Evolutionary conservation across 768 basidiomycete species (phyloP), one percentile per base, ranked within the genome.

Genomic region (Agaricus subrufescens): DNA sequence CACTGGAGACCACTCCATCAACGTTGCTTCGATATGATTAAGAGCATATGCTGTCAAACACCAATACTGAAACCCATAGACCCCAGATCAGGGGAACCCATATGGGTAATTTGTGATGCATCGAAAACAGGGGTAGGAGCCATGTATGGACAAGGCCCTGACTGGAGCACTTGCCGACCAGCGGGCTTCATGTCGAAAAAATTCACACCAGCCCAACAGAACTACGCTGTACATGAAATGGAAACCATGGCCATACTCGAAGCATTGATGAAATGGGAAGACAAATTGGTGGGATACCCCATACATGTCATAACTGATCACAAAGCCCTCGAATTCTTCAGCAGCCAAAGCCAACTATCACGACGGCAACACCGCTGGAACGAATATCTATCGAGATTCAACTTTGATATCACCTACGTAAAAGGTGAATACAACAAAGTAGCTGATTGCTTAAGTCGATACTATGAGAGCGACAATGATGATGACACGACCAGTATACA

Each of bases 231-330:
- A 3, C 62, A 63, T 25, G 66, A 69, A 45, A 54, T 61, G 14
- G 63, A 67, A 42, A 62, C 56, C 12, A 46, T 68, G 1, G 65
- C 65, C 1, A 63, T 67, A 1, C 50, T 69, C 2, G 61, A 67
- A 47, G 63, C 63, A 0, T 49, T 72, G 1, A 31, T 64, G 3
- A 70, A 70, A 49, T 71, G 67, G 69, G 66, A 70, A 58, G 67
- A 70, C 37, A 69, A 70, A 30, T 58, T 71, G 0, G 48, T 72
- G 0, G 66, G 70, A 19, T 60, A 58, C 29, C 46, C 45, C 3
- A 51, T 72, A 54, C 67, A 61, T 23, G 19, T 59, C 11, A 30
- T 67, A 23, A 62, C 64, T 0, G 65, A 65, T 47, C 65, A 66
- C 46, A 55, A 63, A 34, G 58, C 58, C 0, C 51, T 66, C 2